These are phyloP conservation scores for Platanthera zijinensis DNA, from an alignment of 106 monocot genomes.

Conservation along the genomic window DNA sequence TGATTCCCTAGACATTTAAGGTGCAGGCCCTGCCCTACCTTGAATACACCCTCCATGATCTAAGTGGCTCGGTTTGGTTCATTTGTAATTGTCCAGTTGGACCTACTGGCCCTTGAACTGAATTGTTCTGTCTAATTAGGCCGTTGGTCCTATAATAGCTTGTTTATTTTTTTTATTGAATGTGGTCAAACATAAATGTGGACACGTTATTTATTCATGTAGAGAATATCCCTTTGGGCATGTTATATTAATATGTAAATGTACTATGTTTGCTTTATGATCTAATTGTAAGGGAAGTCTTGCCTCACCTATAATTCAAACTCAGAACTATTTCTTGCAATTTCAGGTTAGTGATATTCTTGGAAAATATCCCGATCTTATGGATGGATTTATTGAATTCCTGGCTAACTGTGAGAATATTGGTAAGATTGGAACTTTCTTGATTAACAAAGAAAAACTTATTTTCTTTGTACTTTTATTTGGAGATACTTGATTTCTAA, in stretches of 20 bases:
- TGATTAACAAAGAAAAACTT: neutral
- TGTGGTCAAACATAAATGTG: neutral
- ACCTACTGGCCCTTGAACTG: too few relatives aligned
- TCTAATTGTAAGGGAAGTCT: neutral
- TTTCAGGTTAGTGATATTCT: conserved; percentile 59
- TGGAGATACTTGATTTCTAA: conserved; percentile 7
- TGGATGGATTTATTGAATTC: conserved; percentile 68
- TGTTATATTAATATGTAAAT: conserved; percentile 1
- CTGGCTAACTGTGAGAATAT: conserved; percentile 52
- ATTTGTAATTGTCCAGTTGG: too few relatives aligned
- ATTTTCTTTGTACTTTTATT: conserved; percentile 1
- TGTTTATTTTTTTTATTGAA: neutral
- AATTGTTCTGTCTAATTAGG: too few relatives aligned
- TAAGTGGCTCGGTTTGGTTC: too few relatives aligned
- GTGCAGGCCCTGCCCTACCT: too few relatives aligned
- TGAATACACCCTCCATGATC: too few relatives aligned
- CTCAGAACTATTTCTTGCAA: neutral
- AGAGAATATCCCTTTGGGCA: neutral
- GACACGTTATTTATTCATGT: neutral
- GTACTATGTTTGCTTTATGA: neutral
- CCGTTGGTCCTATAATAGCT: neutral
- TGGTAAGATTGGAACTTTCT: conserved; percentile 24
- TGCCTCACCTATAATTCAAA: neutral
- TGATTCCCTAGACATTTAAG: too few relatives aligned
- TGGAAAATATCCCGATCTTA: conserved; percentile 66